Percentiles rank a stretch among this genome's conserved stretches.
Evolutionary conservation across 495 filamentous ascomycete genomes (phyloP).

Genomic region (Aspergillus egyptiacus): DNA sequence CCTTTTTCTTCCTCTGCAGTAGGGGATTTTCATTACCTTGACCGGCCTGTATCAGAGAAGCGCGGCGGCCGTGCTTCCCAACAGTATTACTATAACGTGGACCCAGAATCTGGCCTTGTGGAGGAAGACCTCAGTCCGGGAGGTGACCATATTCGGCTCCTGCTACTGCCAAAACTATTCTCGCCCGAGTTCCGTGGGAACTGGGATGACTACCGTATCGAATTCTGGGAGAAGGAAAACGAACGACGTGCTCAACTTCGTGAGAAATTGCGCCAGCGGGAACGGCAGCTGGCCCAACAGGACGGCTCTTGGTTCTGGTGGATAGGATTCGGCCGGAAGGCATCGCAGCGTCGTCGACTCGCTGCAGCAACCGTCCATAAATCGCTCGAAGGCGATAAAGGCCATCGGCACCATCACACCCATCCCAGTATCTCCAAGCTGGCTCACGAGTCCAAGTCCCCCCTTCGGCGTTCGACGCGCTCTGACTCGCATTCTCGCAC

Average conservation of each 20-base stretch:
- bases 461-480: conserved; percentile 32
- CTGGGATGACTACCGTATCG: conserved; percentile 87
- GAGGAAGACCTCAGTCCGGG: conserved; percentile 84
- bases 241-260: conserved; percentile 72
- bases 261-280: conserved; percentile 56
- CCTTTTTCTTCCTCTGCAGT: conserved; percentile 57
- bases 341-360: conserved; percentile 43
- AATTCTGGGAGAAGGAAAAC: conserved; percentile 97
- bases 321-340: conserved; percentile 53
- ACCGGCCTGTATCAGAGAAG: conserved; percentile 45
- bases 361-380: conserved; percentile 29
- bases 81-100: conserved; percentile 38
- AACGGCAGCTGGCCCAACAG: conserved; percentile 57
- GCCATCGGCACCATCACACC: conserved; percentile 27
- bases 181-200: conserved; percentile 93
- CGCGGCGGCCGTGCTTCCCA: conserved; percentile 36
- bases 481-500: conserved; percentile 45
- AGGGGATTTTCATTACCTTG: conserved; percentile 62
- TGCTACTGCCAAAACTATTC: conserved; percentile 91
- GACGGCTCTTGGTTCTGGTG: conserved; percentile 82
- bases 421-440: conserved; percentile 30
- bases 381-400: conserved; percentile 19
- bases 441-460: conserved; percentile 31
- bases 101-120: conserved; percentile 50
- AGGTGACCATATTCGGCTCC: conserved; percentile 83